These are phyloP conservation scores for Cyclotella atomus DNA, from an alignment of 108 stramenopile genomes.

Conservation along the genomic window DNA sequence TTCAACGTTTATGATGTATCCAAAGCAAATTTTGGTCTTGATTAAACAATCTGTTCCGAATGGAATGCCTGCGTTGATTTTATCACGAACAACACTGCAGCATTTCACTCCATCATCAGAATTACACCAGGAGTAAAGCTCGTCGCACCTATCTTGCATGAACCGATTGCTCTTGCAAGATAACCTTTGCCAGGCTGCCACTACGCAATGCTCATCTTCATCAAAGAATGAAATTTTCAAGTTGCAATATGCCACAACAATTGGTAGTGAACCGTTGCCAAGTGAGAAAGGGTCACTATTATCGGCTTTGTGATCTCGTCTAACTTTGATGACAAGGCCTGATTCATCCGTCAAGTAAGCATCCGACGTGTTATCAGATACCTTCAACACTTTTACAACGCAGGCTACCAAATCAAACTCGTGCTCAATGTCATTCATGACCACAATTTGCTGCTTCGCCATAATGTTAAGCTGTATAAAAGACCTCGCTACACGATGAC, in stretches of 20 bases:
- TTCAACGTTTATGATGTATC: conserved; percentile 45
- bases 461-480: conserved; percentile 56
- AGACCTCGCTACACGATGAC: conserved; percentile 40
- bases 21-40: conserved; percentile 39
- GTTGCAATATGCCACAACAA: conserved; percentile 58
- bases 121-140: conserved; percentile 45
- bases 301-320: conserved; percentile 17
- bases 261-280: conserved; percentile 18
- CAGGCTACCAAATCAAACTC: conserved; percentile 54
- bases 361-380: conserved; percentile 16
- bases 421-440: conserved; percentile 4
- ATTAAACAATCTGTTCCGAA: conserved; percentile 10
- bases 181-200: conserved; percentile 43
- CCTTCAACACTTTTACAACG: conserved; percentile 29
- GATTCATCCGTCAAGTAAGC: conserved; percentile 62
- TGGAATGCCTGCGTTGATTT: conserved; percentile 51
- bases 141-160: conserved; percentile 24
- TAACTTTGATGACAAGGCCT: conserved; percentile 37
- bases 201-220: conserved; percentile 62
- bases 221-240: conserved; percentile 65
- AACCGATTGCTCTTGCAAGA: conserved; percentile 44
- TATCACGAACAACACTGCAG: conserved; percentile 18
- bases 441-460: conserved; percentile 34
- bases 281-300: conserved; percentile 38
- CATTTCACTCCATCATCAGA: conserved; percentile 20